Evolutionary conservation across 1,284 basidiomycete genomes (phyloP).

Genomic region (Singerocomus rubriflavus): DNA sequence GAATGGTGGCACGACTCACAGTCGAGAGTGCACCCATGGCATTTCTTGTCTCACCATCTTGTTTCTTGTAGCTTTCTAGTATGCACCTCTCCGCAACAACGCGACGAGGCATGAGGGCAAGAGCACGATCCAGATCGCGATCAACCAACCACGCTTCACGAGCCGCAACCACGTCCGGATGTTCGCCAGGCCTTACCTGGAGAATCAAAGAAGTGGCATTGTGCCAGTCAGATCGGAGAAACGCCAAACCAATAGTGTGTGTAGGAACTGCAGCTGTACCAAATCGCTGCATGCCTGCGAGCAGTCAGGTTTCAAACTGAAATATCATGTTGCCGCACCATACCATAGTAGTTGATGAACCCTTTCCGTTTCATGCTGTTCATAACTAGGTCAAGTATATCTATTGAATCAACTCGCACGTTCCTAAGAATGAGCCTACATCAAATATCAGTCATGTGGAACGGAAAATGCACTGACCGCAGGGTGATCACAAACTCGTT

Average conservation of each 20-base stretch:
- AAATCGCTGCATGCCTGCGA: conserved; percentile 94
- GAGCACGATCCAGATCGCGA: conserved; percentile 71
- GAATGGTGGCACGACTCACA: conserved; percentile 45
- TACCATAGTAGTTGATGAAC: conserved; percentile 98
- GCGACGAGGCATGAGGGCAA: conserved; percentile 81
- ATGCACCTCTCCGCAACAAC: conserved; percentile 92
- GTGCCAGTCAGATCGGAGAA: conserved; percentile 89
- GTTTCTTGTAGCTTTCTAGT: conserved; percentile 85
- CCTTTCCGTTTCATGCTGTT: conserved; percentile 80
- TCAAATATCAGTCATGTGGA: conserved; percentile 1
- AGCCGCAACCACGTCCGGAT: conserved; percentile 79
- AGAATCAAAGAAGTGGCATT: conserved; percentile 83
- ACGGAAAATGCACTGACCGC: conserved; percentile 50
- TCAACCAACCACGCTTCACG: conserved; percentile 83
- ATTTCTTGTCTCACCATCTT: conserved; percentile 73
- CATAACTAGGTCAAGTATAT: conserved; percentile 75
- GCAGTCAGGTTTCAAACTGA: conserved; percentile 13
- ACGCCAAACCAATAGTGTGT: conserved; percentile 87
- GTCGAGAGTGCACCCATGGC: conserved; percentile 83
- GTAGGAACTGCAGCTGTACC: conserved; percentile 96
- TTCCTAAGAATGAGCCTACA: conserved; percentile 53
- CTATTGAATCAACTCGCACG: conserved; percentile 70
- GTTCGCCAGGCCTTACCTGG: conserved; percentile 81
- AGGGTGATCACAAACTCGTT: conserved; percentile 96
- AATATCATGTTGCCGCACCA: conserved; percentile 5